Evolutionary conservation across 2,329 filamentous ascomycete genomes (phyloP), one percentile per base, ranked within the genome.

Genomic region (Beauveria rudraprayagi): DNA sequence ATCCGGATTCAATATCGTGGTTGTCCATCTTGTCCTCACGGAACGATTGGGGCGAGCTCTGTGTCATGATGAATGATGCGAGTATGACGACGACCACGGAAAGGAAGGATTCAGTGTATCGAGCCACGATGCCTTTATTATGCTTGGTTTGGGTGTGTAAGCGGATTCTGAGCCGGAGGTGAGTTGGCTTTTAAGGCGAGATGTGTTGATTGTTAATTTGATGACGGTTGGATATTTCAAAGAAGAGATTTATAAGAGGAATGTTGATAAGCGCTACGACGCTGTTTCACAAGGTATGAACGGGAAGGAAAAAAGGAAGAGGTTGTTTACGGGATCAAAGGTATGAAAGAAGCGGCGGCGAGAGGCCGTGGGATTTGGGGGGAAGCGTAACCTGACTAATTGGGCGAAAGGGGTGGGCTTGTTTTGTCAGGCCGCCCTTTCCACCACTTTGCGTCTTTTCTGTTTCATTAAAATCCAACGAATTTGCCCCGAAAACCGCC

Each of bases 1-100:
- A 97, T 65, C 93, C 93, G 41, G 93, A 97, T 76, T 96, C 91
- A 64, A 81, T 73, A 47, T 82, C 80, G 41, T 74, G 71, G 63
- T 74, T 70, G 41, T 73, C 74, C 63, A 76, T 68, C 67, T 78
- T 81, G 62, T 72, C 72, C 65, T 75, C 72, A 62, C 72, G 63
- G 62, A 75, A 71, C 51, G 76, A 65, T 63, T 72, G 71, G n/a
- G 77, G 77, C 34, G 75, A 76, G 43, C 72, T 68, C 64, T 75
- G 70, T 47, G 71, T 71, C 66, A 72, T 73, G 56, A 69, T 66
- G 62, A 74, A 70, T 70, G 73, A 74, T 60, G 66, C 70, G 67
- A 72, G 72, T 68, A 58, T 28, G 57, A 57, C 26, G 24, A 62
- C n/a, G 52, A 60, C 26, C 57, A 63, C 52, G 34, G 57, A 61